phyloP scores from a whole-genome alignment of 2,329 filamentous ascomycete species.

The Raffaelea deltoideospora region DNA sequence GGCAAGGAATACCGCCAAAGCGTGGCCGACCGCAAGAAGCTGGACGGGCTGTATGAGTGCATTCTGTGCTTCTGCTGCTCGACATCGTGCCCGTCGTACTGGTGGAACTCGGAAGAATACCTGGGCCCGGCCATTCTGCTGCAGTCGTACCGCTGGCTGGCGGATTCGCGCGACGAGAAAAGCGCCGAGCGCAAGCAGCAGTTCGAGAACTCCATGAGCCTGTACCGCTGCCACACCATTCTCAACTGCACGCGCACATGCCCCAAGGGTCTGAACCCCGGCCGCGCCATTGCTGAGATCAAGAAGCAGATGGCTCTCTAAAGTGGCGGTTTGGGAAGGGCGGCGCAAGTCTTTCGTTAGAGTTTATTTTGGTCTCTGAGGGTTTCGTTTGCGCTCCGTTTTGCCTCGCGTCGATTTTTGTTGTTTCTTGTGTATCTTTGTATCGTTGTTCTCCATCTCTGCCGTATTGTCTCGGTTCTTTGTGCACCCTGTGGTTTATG shows the following conservation, averaged over 20 bases:
- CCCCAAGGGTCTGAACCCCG: constrained; percentile 96
- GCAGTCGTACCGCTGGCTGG: constrained; percentile 95
- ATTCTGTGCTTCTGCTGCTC: constrained; percentile 99
- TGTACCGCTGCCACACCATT: constrained; percentile 99
- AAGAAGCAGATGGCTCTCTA: constrained; percentile 84
- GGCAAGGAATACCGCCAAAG: constrained; percentile 85
- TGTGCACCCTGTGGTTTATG: too few species aligned
- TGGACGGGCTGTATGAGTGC: constrained; percentile 97
- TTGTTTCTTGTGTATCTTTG: too few species aligned
- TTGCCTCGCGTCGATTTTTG: too few species aligned
- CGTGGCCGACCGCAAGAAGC: constrained; percentile 86
- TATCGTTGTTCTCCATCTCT: too few species aligned
- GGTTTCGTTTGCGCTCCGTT: too few species aligned
- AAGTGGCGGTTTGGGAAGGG: too few species aligned
- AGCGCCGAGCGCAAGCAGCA: constrained; percentile 76
- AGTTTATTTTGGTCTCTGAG: too few species aligned
- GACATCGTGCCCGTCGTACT: constrained; percentile 98
- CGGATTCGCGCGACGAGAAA: constrained; percentile 85
- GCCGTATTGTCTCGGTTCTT: too few species aligned
- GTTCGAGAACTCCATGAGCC: constrained; percentile 95
- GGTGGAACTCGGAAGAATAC: constrained; percentile 99
- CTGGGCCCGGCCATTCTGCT: constrained; percentile 91
- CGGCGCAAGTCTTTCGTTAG: too few species aligned
- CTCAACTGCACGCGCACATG: constrained; percentile 97
- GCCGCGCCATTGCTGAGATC: constrained; percentile 88